Base-by-base conservation (phyloP, 306 rosid species). In the Rosa persica region DNA sequence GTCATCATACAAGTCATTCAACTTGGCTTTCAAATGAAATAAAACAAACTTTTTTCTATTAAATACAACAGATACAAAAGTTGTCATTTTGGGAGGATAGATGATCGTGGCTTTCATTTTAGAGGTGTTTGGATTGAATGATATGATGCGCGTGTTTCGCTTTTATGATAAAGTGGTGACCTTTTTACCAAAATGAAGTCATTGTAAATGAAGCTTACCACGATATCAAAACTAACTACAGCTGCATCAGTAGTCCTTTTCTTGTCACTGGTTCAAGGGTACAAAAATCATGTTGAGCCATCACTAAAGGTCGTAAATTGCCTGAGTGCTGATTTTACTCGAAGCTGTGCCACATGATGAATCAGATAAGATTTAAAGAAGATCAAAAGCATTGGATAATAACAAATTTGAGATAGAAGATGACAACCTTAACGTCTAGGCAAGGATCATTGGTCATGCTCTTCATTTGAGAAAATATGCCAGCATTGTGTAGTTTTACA, bases 381-480 rank as follows among this genome's bases (percentile, higher is more conserved):
- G 52, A 38, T 51, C 25, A 60, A 16, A 39, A 30, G 44, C 38
- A 66, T 55, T 51, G 44, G 42, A 39, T 61, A 27, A 76, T 20
- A 25, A 77, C 40, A 20, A 80, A 75, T 17, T 57, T 76, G 58
- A 48, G 22, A 54, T 72, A 54, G 74, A 49, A 67, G 68, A 65
- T 80, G 82, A 81, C 69, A 54, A 93, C 98, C 98, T 89, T 89
- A 42, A 90, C 96, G 72, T 93, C 96, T 82, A 84, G 76, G 83
- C 93, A 89, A 55, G 91, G 82, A 87, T 93, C 96, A 71, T 86
- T 84, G 85, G 40, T 84, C 98, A 93, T 90, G 83, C 76, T 88
- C 86, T 89, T 88, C 82, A 90, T 38, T 83, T 83, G 98, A 87
- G 89, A 85, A 86, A 93, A 82, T 81, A 89, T 69, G 83, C 96